These are phyloP conservation scores for Phialophora tarda DNA, from an alignment of 2,329 filamentous ascomycete species.

Conservation along the genomic window DNA sequence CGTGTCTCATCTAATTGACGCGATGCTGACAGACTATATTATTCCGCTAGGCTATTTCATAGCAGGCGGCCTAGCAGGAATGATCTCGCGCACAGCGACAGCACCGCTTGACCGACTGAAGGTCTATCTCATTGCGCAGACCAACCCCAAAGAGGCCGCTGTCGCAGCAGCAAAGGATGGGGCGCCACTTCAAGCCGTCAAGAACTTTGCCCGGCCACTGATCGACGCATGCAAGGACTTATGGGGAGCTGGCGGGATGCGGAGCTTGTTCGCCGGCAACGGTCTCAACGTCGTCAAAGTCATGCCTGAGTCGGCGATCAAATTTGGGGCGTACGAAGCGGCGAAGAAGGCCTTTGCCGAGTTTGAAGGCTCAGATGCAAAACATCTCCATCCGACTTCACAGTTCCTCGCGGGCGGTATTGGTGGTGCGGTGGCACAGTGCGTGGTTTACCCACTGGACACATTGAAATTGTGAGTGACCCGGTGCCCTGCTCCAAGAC, in stretches of 20 bases:
- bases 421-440: constrained; percentile 94
- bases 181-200: constrained; percentile 66
- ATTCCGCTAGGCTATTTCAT: constrained; percentile 96
- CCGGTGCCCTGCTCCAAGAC: constrained; percentile 22
- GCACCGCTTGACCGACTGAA: constrained; percentile 96
- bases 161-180: constrained; percentile 73
- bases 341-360: constrained; percentile 85
- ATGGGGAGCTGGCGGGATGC: constrained; percentile 82
- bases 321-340: constrained; percentile 97
- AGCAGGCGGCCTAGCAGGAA: constrained; percentile 92
- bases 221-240: constrained; percentile 75
- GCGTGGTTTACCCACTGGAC: constrained; percentile 86
- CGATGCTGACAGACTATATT: constrained; percentile 69
- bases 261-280: constrained; percentile 94
- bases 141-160: constrained; percentile 65
- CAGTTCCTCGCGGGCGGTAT: constrained; percentile 91
- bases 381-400: constrained; percentile 77
- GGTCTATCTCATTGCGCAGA: constrained; percentile 95
- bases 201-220: constrained; percentile 72
- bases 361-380: constrained; percentile 82
- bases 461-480: constrained; percentile 63
- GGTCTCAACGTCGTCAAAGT: constrained; percentile 96
- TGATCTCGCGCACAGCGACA: constrained; percentile 91
- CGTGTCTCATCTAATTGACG: constrained; percentile 31
- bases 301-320: constrained; percentile 98